Conservation (phyloP, 139 green algal genomes). For the Zygnema circumcarinatum region DNA sequence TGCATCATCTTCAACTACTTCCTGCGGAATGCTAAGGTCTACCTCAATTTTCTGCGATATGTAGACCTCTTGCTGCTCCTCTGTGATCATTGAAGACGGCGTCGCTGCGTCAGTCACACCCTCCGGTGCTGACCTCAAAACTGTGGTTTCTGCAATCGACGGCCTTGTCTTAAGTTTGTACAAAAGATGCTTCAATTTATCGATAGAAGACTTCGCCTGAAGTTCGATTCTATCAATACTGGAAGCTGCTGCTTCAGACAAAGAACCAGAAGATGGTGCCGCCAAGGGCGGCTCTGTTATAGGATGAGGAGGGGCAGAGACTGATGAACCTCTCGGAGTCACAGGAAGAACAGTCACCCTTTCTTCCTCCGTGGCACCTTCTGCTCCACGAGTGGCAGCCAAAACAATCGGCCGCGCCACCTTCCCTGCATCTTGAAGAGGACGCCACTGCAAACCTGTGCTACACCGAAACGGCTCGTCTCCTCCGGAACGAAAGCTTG, state of each 20-base stretch:
- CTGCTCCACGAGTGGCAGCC: neutral
- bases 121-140: neutral
- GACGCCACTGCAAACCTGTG: neutral
- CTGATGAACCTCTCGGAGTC: neutral
- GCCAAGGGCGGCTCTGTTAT: no score
- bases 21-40: neutral
- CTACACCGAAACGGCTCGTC: no score
- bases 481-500: no score
- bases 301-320: neutral
- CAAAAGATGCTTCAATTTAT: conserved; percentile 55
- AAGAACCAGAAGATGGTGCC: no score
- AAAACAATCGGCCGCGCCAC: neutral
- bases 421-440: neutral
- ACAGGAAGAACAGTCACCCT: neutral
- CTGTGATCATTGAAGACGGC: conserved; percentile 1
- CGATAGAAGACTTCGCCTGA: conserved; percentile 42
- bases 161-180: conserved; percentile 45
- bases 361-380: neutral
- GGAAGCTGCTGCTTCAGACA: neutral
- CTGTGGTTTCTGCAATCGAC: neutral
- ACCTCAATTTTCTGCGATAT: conserved; percentile 50
- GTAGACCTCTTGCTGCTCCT: conserved; percentile 31
- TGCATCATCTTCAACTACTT: neutral
- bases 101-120: neutral
- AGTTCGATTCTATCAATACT: conserved; percentile 49